A percentile compares a stretch with the other conserved stretches of the same genome.
These are phyloP conservation scores for Madurella mycetomatis DNA, from an alignment of 2,329 filamentous ascomycete genomes.

Conservation along the genomic window DNA sequence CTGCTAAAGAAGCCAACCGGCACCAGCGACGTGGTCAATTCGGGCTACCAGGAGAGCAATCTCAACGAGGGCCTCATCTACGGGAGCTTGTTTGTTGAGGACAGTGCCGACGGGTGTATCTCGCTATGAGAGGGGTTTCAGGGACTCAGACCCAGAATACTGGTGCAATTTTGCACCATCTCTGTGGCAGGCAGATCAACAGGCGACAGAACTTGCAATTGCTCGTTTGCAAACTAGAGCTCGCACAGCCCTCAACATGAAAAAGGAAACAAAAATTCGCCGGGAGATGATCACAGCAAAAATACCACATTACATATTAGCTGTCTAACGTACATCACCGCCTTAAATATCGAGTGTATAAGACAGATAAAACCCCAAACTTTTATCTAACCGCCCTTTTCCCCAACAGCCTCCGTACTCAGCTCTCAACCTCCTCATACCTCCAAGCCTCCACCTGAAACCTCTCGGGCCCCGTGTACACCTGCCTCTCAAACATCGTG, in stretches of 20 bases:
- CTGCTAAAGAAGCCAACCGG: constrained; percentile 55
- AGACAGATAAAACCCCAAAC: not conserved
- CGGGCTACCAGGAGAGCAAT: constrained; percentile 44
- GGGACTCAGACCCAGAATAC: not conserved
- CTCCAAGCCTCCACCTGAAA: constrained; percentile 16
- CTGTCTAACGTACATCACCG: too few relatives aligned
- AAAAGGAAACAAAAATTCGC: too few relatives aligned
- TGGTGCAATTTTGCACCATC: not conserved
- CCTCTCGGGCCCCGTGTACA: constrained; percentile 19
- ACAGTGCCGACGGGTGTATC: constrained; percentile 39
- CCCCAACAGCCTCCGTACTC: not conserved
- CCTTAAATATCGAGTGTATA: not conserved
- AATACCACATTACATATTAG: too few relatives aligned
- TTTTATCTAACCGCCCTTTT: not conserved
- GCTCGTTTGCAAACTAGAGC: too few relatives aligned
- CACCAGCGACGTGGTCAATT: constrained; percentile 46
- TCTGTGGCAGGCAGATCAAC: not conserved
- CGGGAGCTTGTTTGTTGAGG: constrained; percentile 48
- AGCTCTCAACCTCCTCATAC: not conserved
- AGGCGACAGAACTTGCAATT: too few relatives aligned
- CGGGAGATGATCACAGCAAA: too few relatives aligned
- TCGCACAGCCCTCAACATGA: too few relatives aligned
- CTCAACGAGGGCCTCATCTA: constrained; percentile 48
- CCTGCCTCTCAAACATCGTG: constrained; percentile 10
- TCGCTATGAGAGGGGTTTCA: constrained; percentile 32